Evolutionary conservation across 225 moss, liverwort and hornwort species (phyloP), one percentile per base, ranked within the genome.

Genomic region (Sphagnum tenellum): DNA sequence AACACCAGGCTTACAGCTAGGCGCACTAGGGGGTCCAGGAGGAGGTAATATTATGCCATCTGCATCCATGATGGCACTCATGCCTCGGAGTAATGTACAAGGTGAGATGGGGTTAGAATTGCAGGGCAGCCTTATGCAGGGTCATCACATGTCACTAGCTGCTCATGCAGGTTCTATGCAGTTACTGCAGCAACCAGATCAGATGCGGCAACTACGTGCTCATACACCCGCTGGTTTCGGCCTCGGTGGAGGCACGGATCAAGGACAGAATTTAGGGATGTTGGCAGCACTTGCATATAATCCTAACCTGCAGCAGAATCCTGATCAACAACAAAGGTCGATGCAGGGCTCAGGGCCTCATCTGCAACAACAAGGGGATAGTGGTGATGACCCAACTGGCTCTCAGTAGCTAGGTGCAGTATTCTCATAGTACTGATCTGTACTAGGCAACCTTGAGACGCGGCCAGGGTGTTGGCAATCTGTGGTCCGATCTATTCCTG

Each of bases 351-450:
- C 98, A 69, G 93, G 90, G 58, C 29, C 29, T 29, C 29, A 29
- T 29, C 29, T 29, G 29, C 98, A 98, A 75, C 92, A 93, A 76
- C 98, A 98, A 74, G 90, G 92, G 73, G 98, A 98, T 59, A 93
- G 98, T 71, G 98, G 98, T 64, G 98, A 98, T 69, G 98, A 98
- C 73, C 92, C 85, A 10, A 93, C 93, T 45, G 90, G 92, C 77
- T 93, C 98, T 3, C 98, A 98, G 81, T 96, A 90, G 69, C 14
- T 9, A 9, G 11, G 29, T 29, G 29, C 29, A 29, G 29, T 29
- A 29, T 29, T 29, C 29, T 29, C 29, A 29, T 29, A 29, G 29
- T 29, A 29, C 29, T 29, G 29, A 29, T 29, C 29, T 29, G 29
- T 29, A 29, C 29, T 29, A 29, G 29, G 29, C 29, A 29, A 29